Conservation (phyloP, 169 alveolate species). For the Plasmodium blacklocki region DNA sequence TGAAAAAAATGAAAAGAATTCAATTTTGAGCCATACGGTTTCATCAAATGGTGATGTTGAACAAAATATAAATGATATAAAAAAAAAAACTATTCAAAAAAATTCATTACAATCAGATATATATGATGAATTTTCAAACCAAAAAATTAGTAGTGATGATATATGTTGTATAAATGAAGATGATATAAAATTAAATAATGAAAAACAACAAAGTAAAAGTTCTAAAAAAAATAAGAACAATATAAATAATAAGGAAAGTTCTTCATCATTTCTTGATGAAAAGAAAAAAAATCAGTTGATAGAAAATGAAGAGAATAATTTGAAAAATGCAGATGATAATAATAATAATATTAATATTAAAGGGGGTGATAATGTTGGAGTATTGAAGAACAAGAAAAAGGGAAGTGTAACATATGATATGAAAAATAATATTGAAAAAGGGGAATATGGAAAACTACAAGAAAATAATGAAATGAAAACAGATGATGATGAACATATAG, state of each 20-base stretch:
- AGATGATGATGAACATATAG: slow-evolving; percentile 10
- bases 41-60: background rate
- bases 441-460: slow-evolving; percentile 1
- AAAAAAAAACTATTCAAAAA: slow-evolving; percentile 3
- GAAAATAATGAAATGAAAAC: slow-evolving; percentile 4
- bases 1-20: slow-evolving; percentile 4
- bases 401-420: background rate
- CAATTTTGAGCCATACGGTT: background rate
- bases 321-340: slow-evolving; percentile 67
- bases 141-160: slow-evolving; percentile 54
- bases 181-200: slow-evolving; percentile 32
- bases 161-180: slow-evolving; percentile 48
- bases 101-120: too few relatives aligned
- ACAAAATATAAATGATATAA: slow-evolving; percentile 12
- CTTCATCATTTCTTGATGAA: background rate
- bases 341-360: slow-evolving; percentile 24
- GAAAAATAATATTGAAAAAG: slow-evolving; percentile 1
- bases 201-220: slow-evolving; percentile 50
- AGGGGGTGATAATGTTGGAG: slow-evolving; percentile 48
- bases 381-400: slow-evolving; percentile 14
- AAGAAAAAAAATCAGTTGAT: slow-evolving; percentile 17
- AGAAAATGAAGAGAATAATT: slow-evolving; percentile 32
- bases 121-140: slow-evolving; percentile 13
- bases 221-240: slow-evolving; percentile 51
- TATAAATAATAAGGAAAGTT: background rate